Base-by-base conservation (phyloP, 805 yeast species). In the Yarrowia sp. region DNA sequence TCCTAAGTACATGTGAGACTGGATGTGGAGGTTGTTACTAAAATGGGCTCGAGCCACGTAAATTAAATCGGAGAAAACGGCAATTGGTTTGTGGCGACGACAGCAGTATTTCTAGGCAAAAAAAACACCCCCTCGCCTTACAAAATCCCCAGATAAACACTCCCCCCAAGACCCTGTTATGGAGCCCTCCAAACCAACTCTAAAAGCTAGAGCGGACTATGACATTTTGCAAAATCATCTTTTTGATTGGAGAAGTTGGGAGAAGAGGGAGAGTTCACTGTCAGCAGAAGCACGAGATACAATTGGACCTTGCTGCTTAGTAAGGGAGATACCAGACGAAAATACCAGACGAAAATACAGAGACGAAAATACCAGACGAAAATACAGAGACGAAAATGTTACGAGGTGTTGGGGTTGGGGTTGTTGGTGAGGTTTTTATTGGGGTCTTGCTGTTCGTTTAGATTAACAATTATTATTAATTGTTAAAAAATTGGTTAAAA, bases 201-300 rank as follows among this genome's bases (percentile, higher is more conserved):
- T 43, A 43, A 48, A 48, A 30, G 21, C 38, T 46, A 21, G 17
- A 6, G n/a, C 11, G 9, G 51, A 11, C 22, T 6, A 51, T 51
- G 59, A 51, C 59, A 51, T 22, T n/a, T 11, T 36, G 59, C 30
- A 51, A 51, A 51, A 51, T 22, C 43, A 36, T 33, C 43, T 51
- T 35, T 51, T 35, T 51, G 59, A 51, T 51, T 51, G 59, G 59
- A 51, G 59, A 48, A 48, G 52, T 46, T 30, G 36, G 35, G 24
- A 46, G 24, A n/a, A n/a, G 38, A 28, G 32, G 21, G 24, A 32
- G 38, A 28, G 54, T 30, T 48, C 19, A 24, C 2, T 11, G 54
- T 48, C 36, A 48, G 54, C 54, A 8, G 17, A 48, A 24, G 7
- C 2, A 6, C 7, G 4, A 3, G 19, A n/a, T 19, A 17, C 33